Base-by-base conservation (phyloP, 1,139 yeast genomes). In the Nematodospora anomalae region DNA sequence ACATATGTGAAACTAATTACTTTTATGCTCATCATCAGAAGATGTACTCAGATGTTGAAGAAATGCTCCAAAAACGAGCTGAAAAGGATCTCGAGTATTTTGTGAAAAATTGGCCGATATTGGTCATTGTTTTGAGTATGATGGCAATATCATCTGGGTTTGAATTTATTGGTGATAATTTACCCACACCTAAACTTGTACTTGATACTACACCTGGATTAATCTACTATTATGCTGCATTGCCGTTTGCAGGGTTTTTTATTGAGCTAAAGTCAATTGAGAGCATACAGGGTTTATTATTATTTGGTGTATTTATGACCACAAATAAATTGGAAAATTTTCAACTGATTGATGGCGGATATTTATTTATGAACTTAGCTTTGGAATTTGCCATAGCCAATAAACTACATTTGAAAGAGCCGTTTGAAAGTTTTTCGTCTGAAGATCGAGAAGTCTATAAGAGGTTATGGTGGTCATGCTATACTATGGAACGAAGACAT, bases 131-230 rank as follows among this genome's bases (percentile, higher is more conserved):
- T 2, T 30, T 48, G 11, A 43, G 41, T 3, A 36, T 47, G 32
- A 41, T 49, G 16, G 48, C 54, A 2, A 43, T 50, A 9, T 41
- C 54, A 4, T 36, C 46, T 5, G 51, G 49, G 9, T 49, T 42
- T 36, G 53, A 49, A 26, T 48, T 45, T 24, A 57, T 83, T 21
- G 84, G 77, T 33, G 67, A 70, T 2, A 54, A 68, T 5, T 74
- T 69, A 33, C 78, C 69, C 22, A 60, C 55, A 16, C 37, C 44
- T 2, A 24, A 30, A 16, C 20, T 38, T 10, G 36, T 28, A 13
- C 25, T 30, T 13, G 62, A 58, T 20, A 49, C 51, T 15, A 51
- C 51, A 24, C 51, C 55, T 1, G 53, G 54, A 2, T 44, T 46
- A 28, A 34, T 30, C 6, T 51, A 44, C 26, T 51, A 45, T 27